Base-by-base conservation (phyloP, 352 stramenopile species). In the Pythium rhizo-oryzae region DNA sequence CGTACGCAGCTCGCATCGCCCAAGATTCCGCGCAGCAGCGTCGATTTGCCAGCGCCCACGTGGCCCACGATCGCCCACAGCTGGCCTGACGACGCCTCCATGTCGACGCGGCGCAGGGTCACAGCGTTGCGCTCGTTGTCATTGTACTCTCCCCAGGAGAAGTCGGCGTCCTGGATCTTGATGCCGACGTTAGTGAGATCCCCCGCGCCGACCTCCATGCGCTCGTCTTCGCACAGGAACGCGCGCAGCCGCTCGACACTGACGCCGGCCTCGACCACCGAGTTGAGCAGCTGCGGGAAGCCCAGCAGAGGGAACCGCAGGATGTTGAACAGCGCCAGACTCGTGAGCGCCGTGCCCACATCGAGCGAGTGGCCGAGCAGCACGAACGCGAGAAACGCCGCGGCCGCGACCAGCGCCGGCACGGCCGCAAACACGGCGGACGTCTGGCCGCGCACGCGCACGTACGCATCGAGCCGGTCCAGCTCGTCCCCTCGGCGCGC, bases 271-370 rank as follows among this genome's bases (percentile, higher is more conserved):
- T 99, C 94, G 0, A 98, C 89, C 33, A 97, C 81, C 30, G 89
- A 91, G 77, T 98, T 98, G 66, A 99, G 93, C 8, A 98, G 92
- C 51, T 96, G 80, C 13, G 97, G 97, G 6, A 99, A 75, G 81
- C 98, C 97, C 62, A 98, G 97, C 11, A 99, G 78, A 41, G 97
- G 97, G 74, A 99, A 99, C 41, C 97, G 86, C 18, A 99, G 81
- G 49, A 99, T 90, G 67, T 98, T 97, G 77, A 99, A 98, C 19
- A 99, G 72, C 41, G 95, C 86, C 12, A 99, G 68, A 28, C 91
- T 87, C 7, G 96, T 98, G 49, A 99, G 86, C 47, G 94, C 94
- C 37, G 80, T 84, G 8, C 87, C 81, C 8, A 97, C 94, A 30
- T 96, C 94, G 11, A 99, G 69, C 9, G 80, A 70, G 61, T 98